These are phyloP conservation scores for Magnolia changhungtana DNA, from an alignment of 164 flowering plant genomes.

Conservation along the genomic window DNA sequence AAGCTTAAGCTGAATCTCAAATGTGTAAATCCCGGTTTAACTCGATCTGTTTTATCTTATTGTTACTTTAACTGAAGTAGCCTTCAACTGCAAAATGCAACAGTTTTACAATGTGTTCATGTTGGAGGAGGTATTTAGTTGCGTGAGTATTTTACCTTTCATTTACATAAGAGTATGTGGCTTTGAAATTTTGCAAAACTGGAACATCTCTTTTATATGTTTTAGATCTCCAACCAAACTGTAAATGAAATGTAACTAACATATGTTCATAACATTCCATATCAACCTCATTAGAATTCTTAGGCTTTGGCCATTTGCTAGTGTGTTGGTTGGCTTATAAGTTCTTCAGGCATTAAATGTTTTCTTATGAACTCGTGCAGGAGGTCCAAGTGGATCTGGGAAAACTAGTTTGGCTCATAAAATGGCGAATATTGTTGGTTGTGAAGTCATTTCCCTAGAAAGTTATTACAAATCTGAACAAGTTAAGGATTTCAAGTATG, in stretches of 20 bases:
- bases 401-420: conserved; percentile 99
- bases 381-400: conserved; percentile 99
- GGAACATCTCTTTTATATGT: not conserved
- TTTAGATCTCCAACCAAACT: too few species aligned
- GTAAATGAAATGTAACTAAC: too few species aligned
- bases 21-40: too few species aligned
- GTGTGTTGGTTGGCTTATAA: not conserved
- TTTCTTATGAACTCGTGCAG: conserved; percentile 35
- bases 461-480: conserved; percentile 88
- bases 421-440: conserved; percentile 98
- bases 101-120: too few species aligned
- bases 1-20: too few species aligned
- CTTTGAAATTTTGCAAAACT: too few species aligned
- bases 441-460: conserved; percentile 98
- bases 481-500: conserved; percentile 89
- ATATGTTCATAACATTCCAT: not conserved
- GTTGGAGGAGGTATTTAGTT: too few species aligned
- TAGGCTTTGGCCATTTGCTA: not conserved
- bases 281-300: not conserved
- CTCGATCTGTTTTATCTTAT: too few species aligned
- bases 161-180: too few species aligned
- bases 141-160: too few species aligned
- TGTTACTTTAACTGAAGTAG: too few species aligned
- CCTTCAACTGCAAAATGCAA: too few species aligned
- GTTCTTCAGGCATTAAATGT: conserved; percentile 1